Evolutionary conservation across 768 basidiomycete species (phyloP).

Genomic region (Calocybe cyanea): DNA sequence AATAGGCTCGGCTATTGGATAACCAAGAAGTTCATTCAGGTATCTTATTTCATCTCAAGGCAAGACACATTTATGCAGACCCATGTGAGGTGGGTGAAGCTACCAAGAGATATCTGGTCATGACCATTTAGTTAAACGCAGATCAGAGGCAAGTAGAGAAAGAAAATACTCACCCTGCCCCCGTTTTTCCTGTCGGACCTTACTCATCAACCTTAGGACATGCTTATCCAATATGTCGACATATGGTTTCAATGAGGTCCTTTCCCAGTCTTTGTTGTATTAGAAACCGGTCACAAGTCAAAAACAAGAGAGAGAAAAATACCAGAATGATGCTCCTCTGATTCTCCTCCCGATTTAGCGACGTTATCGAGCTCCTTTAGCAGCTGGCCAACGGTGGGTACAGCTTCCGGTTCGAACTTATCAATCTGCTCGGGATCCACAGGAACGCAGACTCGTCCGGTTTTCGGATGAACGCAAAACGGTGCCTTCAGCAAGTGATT

Average conservation of each 20-base stretch:
- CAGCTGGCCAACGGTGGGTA: constrained; percentile 87
- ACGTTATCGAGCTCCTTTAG: constrained; percentile 68
- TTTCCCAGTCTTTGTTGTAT: constrained; percentile 62
- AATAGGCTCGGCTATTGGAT: not conserved
- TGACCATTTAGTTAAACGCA: not conserved
- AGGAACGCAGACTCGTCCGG: constrained; percentile 93
- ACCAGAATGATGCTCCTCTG: constrained; percentile 50
- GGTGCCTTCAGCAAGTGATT: constrained; percentile 98
- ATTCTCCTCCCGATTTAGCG: constrained; percentile 25
- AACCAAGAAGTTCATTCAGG: not conserved
- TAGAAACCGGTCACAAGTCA: not conserved
- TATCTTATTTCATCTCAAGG: too few species aligned
- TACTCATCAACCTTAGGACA: constrained; percentile 51
- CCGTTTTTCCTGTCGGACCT: constrained; percentile 46
- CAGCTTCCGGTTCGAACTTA: constrained; percentile 76
- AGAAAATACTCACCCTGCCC: constrained; percentile 29
- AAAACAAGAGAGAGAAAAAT: constrained; percentile 4
- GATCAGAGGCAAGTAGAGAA: constrained; percentile 1
- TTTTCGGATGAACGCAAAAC: constrained; percentile 95
- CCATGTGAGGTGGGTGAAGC: too few species aligned
- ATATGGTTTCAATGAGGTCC: constrained; percentile 85
- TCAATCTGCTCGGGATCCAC: constrained; percentile 74
- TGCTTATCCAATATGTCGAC: constrained; percentile 88
- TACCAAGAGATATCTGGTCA: constrained; percentile 33
- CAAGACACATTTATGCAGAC: too few species aligned